A percentile compares a stretch with the other conserved stretches of the same genome.
Evolutionary conservation across 441 rosid species (phyloP).

Genomic region (Kokia cookei): DNA sequence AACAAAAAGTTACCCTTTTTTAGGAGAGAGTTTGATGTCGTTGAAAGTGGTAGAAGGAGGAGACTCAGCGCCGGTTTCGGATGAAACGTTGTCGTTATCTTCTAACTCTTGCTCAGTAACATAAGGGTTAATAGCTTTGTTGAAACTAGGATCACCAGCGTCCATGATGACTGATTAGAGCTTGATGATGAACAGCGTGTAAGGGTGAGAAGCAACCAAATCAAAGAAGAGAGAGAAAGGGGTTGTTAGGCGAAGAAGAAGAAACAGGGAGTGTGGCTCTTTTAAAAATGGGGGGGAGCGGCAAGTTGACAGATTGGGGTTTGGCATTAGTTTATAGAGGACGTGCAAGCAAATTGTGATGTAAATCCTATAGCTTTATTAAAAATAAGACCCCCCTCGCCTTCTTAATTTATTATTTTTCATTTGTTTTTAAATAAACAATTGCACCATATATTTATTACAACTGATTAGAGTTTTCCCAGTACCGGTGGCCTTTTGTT

Average conservation of each 20-base stretch:
- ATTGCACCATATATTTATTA: background rate
- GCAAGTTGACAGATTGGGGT: slow-evolving; percentile 71
- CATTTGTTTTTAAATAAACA: background rate
- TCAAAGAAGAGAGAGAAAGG: background rate
- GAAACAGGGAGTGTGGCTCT: slow-evolving; percentile 28
- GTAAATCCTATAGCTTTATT: slow-evolving; percentile 8
- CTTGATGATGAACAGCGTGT: background rate
- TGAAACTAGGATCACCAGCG: slow-evolving; percentile 26
- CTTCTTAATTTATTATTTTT: background rate
- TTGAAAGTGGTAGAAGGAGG: slow-evolving; percentile 40
- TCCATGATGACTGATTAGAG: slow-evolving; percentile 26
- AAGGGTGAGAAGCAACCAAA: background rate
- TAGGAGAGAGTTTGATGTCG: slow-evolving; percentile 55
- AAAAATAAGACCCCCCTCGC: slow-evolving; percentile 13
- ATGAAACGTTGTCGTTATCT: slow-evolving; percentile 31
- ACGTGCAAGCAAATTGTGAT: slow-evolving; percentile 66
- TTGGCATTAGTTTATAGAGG: slow-evolving; percentile 46
- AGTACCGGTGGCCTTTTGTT: background rate
- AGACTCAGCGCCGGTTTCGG: slow-evolving; percentile 61
- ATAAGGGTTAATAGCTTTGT: slow-evolving; percentile 17
- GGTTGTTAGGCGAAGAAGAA: slow-evolving; percentile 5
- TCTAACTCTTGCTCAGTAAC: slow-evolving; percentile 27
- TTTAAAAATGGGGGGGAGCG: slow-evolving; percentile 27
- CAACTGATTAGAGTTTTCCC: slow-evolving; percentile 15
- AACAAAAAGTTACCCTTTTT: slow-evolving; percentile 42